phyloP scores from a whole-genome alignment of 1,139 yeast species.

The Debaryomycetaceae sp. region DNA sequence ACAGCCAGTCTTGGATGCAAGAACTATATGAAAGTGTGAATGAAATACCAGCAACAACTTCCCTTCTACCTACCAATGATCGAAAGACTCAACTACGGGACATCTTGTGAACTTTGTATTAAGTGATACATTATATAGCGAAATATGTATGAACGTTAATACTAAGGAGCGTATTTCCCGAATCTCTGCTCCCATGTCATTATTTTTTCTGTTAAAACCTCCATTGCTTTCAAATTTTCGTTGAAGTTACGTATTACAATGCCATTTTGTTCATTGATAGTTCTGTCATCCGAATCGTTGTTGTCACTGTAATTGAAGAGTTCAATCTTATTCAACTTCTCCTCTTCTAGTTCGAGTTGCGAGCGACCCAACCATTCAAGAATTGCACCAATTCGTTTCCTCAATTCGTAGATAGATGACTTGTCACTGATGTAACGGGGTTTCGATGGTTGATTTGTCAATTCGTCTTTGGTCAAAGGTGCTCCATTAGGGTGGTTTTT shows the following conservation, averaged over 20 bases:
- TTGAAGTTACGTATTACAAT: conserved; percentile 45
- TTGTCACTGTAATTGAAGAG: conserved; percentile 32
- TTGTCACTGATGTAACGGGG: conserved; percentile 80
- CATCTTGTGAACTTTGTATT: conserved; percentile 12
- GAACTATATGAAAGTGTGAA: conserved; percentile 24
- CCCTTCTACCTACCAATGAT: conserved; percentile 6
- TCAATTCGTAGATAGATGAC: conserved; percentile 73
- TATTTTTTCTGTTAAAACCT: conserved; percentile 62
- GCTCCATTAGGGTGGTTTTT: conserved; percentile 2
- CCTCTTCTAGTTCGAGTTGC: conserved; percentile 74
- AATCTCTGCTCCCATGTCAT: conserved; percentile 75
- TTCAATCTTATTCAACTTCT: conserved; percentile 54
- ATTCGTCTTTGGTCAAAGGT: conserved; percentile 32
- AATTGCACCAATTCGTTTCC: conserved; percentile 84
- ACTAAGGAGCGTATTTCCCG: conserved; percentile 48
- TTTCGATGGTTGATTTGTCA: conserved; percentile 63
- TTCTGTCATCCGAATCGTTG: conserved; percentile 6
- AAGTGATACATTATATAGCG: background rate
- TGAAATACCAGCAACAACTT: conserved; percentile 3
- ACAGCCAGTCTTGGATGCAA: conserved; percentile 53
- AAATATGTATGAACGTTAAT: background rate
- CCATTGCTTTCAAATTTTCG: conserved; percentile 64
- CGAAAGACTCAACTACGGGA: conserved; percentile 23
- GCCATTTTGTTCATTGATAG: conserved; percentile 30
- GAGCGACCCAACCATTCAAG: conserved; percentile 86